phyloP scores from a whole-genome alignment of 805 yeast genomes.

The Candida boidinii region DNA sequence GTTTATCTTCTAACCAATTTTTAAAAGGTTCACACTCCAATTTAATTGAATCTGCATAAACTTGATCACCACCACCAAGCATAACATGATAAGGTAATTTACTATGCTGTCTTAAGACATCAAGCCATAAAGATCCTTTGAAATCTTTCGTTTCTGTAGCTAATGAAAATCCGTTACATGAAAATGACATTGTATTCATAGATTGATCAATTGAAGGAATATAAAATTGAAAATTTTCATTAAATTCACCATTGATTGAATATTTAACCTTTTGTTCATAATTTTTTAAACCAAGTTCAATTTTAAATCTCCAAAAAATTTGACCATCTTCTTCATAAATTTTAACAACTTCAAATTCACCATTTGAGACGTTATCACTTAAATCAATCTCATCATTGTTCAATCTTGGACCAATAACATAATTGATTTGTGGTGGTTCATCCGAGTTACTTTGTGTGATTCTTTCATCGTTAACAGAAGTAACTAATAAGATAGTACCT shows the following conservation, averaged over 20 bases:
- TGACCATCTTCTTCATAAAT: slow-evolving; percentile 36
- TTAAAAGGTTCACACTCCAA: slow-evolving; percentile 42
- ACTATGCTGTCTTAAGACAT: slow-evolving; percentile 64
- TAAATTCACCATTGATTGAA: slow-evolving; percentile 37
- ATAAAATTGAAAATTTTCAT: slow-evolving; percentile 48
- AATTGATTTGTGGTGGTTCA: slow-evolving; percentile 21
- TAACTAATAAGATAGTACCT: slow-evolving; percentile 61
- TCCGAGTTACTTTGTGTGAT: slow-evolving; percentile 4
- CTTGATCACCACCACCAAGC: slow-evolving; percentile 97
- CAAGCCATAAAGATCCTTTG: slow-evolving; percentile 79
- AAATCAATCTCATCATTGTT: slow-evolving; percentile 8
- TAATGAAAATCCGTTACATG: slow-evolving; percentile 87
- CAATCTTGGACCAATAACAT: slow-evolving; percentile 27
- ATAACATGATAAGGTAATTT: slow-evolving; percentile 72
- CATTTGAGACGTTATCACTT: slow-evolving; percentile 17
- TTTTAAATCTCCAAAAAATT: slow-evolving; percentile 58
- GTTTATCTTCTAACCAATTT: slow-evolving; percentile 55
- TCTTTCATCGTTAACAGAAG: slow-evolving; percentile 29
- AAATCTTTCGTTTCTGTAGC: slow-evolving; percentile 58
- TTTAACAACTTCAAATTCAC: slow-evolving; percentile 36
- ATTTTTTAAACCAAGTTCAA: slow-evolving; percentile 38
- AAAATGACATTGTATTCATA: slow-evolving; percentile 76
- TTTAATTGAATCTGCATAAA: slow-evolving; percentile 80
- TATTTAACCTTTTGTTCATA: slow-evolving; percentile 61
- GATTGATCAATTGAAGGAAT: slow-evolving; percentile 57